Conservation (phyloP, 2,329 filamentous ascomycete species). For the Thermomyces lanuginosus region DNA sequence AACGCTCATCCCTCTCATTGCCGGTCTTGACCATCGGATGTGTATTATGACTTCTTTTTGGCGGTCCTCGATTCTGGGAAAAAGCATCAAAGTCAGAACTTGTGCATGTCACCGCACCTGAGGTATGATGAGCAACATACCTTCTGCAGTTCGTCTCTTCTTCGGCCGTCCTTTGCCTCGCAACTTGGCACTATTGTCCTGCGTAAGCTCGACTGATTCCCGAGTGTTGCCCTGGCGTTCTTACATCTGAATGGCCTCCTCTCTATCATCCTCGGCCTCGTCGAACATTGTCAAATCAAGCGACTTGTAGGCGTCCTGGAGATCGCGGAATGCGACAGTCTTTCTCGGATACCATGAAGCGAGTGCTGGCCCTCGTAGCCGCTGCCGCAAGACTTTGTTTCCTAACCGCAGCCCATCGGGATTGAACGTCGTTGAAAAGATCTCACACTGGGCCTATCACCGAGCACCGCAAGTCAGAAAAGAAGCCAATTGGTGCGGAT, state of each 20-base stretch:
- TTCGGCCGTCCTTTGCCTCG: slow-evolving; percentile 79
- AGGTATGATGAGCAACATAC: slow-evolving; percentile 13
- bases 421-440: slow-evolving; percentile 87
- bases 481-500: neutral
- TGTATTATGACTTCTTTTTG: slow-evolving; percentile 15
- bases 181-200: slow-evolving; percentile 44
- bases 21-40: too few relatives aligned
- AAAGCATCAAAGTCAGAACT: slow-evolving; percentile 1
- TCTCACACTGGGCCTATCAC: slow-evolving; percentile 63
- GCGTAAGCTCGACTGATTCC: slow-evolving; percentile 9
- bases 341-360: slow-evolving; percentile 78
- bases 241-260: slow-evolving; percentile 47
- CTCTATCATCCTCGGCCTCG: slow-evolving; percentile 63
- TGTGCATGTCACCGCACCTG: neutral
- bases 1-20: too few relatives aligned
- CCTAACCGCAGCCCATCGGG: slow-evolving; percentile 66
- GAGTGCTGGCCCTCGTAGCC: slow-evolving; percentile 66
- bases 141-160: slow-evolving; percentile 56
- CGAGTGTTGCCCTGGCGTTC: slow-evolving; percentile 9
- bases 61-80: slow-evolving; percentile 12
- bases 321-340: slow-evolving; percentile 53
- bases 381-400: slow-evolving; percentile 81
- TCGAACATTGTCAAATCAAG: slow-evolving; percentile 53
- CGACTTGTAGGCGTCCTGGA: slow-evolving; percentile 51
- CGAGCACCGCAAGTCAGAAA: neutral